Base-by-base conservation (phyloP, 208 protist species). In the Tritrichomonas foetus region DNA sequence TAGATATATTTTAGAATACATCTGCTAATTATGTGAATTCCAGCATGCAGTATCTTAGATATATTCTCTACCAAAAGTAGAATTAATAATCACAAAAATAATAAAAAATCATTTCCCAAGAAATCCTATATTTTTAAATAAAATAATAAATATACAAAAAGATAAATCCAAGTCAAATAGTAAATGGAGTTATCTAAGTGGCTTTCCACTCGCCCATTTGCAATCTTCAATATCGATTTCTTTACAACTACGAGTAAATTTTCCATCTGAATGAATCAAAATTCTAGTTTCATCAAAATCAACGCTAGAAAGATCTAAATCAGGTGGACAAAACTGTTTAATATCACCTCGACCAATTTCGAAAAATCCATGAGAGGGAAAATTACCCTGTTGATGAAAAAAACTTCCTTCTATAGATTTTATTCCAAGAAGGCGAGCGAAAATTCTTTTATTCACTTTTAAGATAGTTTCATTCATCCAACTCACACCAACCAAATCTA, bases 361-460 rank as follows among this genome's bases (percentile, higher is more conserved):
- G 1, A 22, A 3, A 89, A 89, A 89, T 0, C 78, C 78, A 47
- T 89, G 78, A 14, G 78, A 53, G 0, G 78, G 39, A 50, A 89
- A 89, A 57, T 89, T 89, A 2, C 78, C 78, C 57, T 89, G 78
- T 53, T 57, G 33, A 89, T 89, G 78, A 25, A 69, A 69, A 33
- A 69, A 30, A 33, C 20, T n/a, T 69, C 64, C 64, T n/a, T 69
- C 64, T n/a, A 69, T 30, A 33, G 64, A 8, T 69, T 69, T 69
- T n/a, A 69, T 69, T n/a, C 64, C 64, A n/a, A 69, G n/a, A 69
- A 69, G 64, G 3, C 27, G 13, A n/a, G 64, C 64, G n/a, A 69
- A 69, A 33, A 30, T 30, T 69, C 3, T 69, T 30, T 16, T 16
- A 69, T 69, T 5, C 8, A 69, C 64, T 69, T n/a, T 69, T 5